Evolutionary conservation across 768 basidiomycete species (phyloP).

Genomic region (Xanthoconium stramineum): DNA sequence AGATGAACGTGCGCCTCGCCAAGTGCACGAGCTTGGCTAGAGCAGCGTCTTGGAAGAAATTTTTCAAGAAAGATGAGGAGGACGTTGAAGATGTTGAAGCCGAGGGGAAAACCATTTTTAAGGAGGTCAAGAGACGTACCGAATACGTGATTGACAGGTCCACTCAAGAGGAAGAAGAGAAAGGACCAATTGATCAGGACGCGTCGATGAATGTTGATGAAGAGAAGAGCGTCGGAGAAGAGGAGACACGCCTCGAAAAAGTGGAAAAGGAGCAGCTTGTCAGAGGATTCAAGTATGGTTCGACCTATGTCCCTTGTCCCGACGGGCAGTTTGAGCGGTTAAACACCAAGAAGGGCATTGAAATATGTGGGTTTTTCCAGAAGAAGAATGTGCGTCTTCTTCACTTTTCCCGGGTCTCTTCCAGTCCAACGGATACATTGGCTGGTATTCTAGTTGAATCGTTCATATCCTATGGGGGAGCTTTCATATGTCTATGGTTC

Average conservation of each 20-base stretch:
- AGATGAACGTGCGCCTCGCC: conserved; percentile 67
- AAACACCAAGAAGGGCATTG: conserved; percentile 78
- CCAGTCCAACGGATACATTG: background rate
- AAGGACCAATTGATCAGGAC: conserved; percentile 20
- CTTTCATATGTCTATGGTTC: conserved; percentile 84
- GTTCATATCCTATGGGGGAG: conserved; percentile 81
- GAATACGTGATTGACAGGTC: conserved; percentile 58
- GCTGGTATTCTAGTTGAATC: conserved; percentile 58
- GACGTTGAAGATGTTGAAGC: conserved; percentile 27
- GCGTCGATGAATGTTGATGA: conserved; percentile 23
- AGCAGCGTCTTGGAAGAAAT: conserved; percentile 71
- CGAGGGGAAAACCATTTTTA: conserved; percentile 34
- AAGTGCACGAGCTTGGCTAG: conserved; percentile 74
- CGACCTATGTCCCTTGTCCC: conserved; percentile 82
- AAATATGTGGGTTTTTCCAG: conserved; percentile 82
- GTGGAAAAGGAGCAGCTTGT: conserved; percentile 80
- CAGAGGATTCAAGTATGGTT: conserved; percentile 84
- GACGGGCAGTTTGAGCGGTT: conserved; percentile 80
- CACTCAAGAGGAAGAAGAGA: conserved; percentile 33
- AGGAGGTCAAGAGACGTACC: conserved; percentile 41
- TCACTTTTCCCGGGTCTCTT: background rate
- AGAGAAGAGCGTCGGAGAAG: conserved; percentile 33
- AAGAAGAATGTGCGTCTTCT: conserved; percentile 51
- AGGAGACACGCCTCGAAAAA: conserved; percentile 43
- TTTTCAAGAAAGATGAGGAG: conserved; percentile 35